These are phyloP conservation scores for Citrullus mucosospermus DNA, from an alignment of 306 rosid genomes.

Conservation along the genomic window DNA sequence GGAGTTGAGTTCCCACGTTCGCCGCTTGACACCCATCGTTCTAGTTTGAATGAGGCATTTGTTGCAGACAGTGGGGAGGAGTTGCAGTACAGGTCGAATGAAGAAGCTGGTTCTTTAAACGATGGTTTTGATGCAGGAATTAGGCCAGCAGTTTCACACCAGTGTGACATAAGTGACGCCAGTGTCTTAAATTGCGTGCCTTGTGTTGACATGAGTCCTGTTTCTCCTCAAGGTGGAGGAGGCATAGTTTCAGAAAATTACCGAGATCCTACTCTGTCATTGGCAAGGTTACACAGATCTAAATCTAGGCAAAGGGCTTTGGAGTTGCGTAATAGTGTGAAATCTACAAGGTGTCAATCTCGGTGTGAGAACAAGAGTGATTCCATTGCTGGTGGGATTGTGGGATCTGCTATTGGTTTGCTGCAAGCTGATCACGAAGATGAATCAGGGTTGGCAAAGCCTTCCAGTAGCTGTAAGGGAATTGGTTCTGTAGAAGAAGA, in stretches of 20 bases:
- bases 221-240: conserved; percentile 16
- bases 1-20: conserved; percentile 26
- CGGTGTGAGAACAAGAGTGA: conserved; percentile 18
- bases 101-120: conserved; percentile 13
- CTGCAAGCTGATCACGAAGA: conserved; percentile 22
- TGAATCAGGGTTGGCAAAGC: conserved; percentile 24
- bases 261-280: conserved; percentile 48
- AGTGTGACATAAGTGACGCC: conserved; percentile 22
- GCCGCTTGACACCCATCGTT: conserved; percentile 23
- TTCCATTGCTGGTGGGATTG: conserved; percentile 18
- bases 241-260: conserved; percentile 17
- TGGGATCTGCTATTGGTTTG: conserved; percentile 24
- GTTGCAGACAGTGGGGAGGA: conserved; percentile 16
- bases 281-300: conserved; percentile 73
- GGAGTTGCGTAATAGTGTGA: conserved; percentile 53
- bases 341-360: conserved; percentile 19
- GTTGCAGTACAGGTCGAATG: conserved; percentile 18
- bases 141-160: conserved; percentile 21
- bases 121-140: conserved; percentile 16
- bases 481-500: conserved; percentile 25
- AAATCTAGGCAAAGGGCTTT: conserved; percentile 81
- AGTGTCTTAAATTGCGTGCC: conserved; percentile 28
- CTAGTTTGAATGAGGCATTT: conserved; percentile 25
- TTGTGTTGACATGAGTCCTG: conserved; percentile 13
- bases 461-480: conserved; percentile 18